A percentile compares a stretch with the other conserved stretches of the same genome.
These are phyloP conservation scores for Trypanosoma avium DNA, from an alignment of 208 protist species.

Conservation along the genomic window DNA sequence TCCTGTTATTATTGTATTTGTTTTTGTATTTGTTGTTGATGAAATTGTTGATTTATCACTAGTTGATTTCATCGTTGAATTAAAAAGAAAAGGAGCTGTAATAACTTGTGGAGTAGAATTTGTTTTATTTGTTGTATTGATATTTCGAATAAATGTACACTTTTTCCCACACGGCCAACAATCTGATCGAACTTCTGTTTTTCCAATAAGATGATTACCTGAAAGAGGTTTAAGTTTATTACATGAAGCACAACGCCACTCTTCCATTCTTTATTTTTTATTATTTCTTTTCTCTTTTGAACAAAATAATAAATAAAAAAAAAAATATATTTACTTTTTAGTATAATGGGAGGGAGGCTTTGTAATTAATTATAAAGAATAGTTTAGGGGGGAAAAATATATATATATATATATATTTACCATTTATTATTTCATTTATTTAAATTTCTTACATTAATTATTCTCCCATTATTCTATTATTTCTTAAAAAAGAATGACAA, in stretches of 20 bases:
- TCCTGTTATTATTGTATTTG: neutral
- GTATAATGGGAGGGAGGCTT: too few species aligned
- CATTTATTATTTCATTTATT: too few species aligned
- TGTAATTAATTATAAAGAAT: too few species aligned
- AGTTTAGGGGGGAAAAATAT: too few species aligned
- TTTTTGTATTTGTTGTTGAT: neutral
- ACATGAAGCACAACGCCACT: constrained; percentile 48
- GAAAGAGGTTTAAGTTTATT: constrained; percentile 35
- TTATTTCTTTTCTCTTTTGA: constrained; percentile 3
- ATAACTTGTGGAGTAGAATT: neutral
- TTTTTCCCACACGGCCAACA: constrained; percentile 47
- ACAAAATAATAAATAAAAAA: too few species aligned
- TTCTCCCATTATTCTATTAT: too few species aligned
- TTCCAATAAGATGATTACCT: constrained; percentile 39
- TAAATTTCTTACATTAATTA: too few species aligned
- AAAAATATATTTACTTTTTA: too few species aligned
- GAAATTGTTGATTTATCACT: neutral
- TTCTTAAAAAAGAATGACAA: too few species aligned
- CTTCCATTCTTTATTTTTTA: neutral
- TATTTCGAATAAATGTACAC: constrained; percentile 4
- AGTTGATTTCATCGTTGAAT: neutral
- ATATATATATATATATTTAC: too few species aligned
- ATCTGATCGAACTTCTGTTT: constrained; percentile 47
- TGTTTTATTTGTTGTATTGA: neutral
- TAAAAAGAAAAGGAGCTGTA: constrained; percentile 22